Base-by-base conservation (phyloP, 495 filamentous ascomycete genomes). In the Usnea hakonensis region DNA sequence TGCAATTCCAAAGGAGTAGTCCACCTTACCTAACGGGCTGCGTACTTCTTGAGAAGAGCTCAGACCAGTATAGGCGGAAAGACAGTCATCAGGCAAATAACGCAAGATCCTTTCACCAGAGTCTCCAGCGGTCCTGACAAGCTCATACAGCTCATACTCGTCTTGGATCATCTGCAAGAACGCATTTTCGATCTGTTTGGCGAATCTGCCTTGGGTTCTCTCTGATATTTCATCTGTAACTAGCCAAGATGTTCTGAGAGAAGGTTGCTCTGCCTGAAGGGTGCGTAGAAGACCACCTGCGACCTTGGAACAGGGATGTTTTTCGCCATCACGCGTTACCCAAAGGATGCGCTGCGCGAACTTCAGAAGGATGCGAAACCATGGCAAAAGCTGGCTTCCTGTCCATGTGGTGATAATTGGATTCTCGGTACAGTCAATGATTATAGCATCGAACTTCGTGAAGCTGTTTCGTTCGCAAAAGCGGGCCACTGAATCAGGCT, bases 31-130 rank as follows among this genome's bases (percentile, higher is more conserved):
- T 28, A 67, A 53, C 17, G 61, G 44, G 35, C 19, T n/a, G n/a
- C 6, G 30, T 1, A 40, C 38, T 21, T n/a, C 30, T 16, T 37
- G 44, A 19, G 61, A 62, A 13, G 44, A 52, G 8, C 60, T 28
- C 19, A 59, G 3, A 37, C 67, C 65, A 19, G 58, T 56, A 58
- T 53, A 17, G 33, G 62, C 65, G 44, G 57, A 55, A 7, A 69
- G 61, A 9, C 58, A 43, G 19, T 69, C 67, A 55, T 69, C 67
- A 33, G 67, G 65, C 43, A 56, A 38, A 30, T 69, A 69, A 8
- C 67, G 65, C 19, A 69, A 17, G 54, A 64, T 64, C 21, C 43
- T 14, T 9, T 30, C 5, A 17, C 46, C 38, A 9, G n/a, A 21
- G 7, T 44, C 57, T 23, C 41, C 41, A 14, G 44, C n/a, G 5